phyloP scores from a whole-genome alignment of 257 asterid species.

The Eucommia ulmoides region DNA sequence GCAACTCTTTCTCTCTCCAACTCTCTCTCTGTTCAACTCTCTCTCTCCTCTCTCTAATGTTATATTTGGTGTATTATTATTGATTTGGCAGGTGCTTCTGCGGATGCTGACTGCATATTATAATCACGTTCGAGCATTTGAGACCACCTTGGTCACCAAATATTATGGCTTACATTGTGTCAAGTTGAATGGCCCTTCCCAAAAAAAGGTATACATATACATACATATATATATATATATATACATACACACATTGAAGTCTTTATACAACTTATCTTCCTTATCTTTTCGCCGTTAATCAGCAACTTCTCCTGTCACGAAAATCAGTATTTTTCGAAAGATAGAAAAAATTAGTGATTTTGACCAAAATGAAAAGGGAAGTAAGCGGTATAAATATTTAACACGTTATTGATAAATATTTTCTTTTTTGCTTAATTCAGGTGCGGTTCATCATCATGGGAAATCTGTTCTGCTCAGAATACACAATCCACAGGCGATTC shows the following conservation, averaged over 20 bases:
- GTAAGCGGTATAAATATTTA: not conserved
- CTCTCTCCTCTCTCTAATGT: not conserved
- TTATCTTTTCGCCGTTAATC: no score
- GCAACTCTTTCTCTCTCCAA: not conserved
- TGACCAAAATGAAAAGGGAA: no score
- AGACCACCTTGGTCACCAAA: conserved; percentile 54
- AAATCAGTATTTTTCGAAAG: not conserved
- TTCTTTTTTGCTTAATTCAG: conserved; percentile 2
- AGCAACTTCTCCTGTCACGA: not conserved
- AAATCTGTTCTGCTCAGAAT: conserved; percentile 18
- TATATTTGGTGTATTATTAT: no score
- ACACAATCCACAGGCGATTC: conserved; percentile 12
- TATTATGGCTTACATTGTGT: conserved; percentile 69
- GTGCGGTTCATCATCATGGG: conserved; percentile 20
- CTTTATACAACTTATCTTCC: no score
- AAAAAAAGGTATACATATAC: conserved; percentile 26
- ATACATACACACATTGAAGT: no score
- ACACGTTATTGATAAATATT: not conserved
- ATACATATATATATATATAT: not conserved
- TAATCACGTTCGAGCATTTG: conserved; percentile 42
- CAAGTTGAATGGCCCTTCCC: conserved; percentile 46
- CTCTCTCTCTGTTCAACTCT: not conserved
- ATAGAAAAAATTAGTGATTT: no score
- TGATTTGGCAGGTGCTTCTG: conserved; percentile 62
- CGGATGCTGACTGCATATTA: conserved; percentile 63